Base-by-base conservation (phyloP, 371 early-diverging fungal species). In the Paraphysoderma sedebokerense region DNA sequence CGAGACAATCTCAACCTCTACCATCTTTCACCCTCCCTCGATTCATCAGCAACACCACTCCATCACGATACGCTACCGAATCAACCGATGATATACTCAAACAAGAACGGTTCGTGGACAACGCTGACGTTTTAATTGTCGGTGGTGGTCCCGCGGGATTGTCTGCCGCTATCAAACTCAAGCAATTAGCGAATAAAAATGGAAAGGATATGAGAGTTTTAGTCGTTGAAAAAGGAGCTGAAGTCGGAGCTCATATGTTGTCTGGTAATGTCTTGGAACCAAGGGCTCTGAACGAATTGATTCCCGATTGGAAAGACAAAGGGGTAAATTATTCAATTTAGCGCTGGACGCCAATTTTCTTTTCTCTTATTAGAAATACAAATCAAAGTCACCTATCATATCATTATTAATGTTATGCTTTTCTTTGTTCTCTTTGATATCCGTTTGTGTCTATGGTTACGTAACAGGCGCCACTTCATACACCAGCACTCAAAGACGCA, bases 61-160 rank as follows among this genome's bases (percentile, higher is more conserved):
- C n/a, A n/a, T n/a, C n/a, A n/a, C n/a, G n/a, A n/a, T n/a, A n/a
- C n/a, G n/a, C n/a, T n/a, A n/a, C n/a, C n/a, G n/a, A n/a, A n/a
- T n/a, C n/a, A n/a, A n/a, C n/a, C n/a, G n/a, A n/a, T n/a, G n/a
- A n/a, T n/a, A n/a, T n/a, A n/a, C n/a, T n/a, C n/a, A n/a, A n/a
- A n/a, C n/a, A n/a, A n/a, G 73, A 74, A 46, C 76, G 81, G 24
- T 77, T 74, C 46, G 76, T 66, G 3, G 85, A 92, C 56, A 91
- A 93, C 49, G 83, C 89, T 20, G 98, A 97, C 58, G 90, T 97
- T 1, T 83, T 88, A 28, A 92, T 97, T 53, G 85, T 97, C 24
- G 98, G 98, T 31, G 96, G 77, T 47, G 98, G 98, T 0, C 98
- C 98, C 19, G 75, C 95, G 22, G 96, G 96, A 26, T 64, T 97